Base-by-base conservation (phyloP, 441 rosid species). In the Arabidopsis lyrata region DNA sequence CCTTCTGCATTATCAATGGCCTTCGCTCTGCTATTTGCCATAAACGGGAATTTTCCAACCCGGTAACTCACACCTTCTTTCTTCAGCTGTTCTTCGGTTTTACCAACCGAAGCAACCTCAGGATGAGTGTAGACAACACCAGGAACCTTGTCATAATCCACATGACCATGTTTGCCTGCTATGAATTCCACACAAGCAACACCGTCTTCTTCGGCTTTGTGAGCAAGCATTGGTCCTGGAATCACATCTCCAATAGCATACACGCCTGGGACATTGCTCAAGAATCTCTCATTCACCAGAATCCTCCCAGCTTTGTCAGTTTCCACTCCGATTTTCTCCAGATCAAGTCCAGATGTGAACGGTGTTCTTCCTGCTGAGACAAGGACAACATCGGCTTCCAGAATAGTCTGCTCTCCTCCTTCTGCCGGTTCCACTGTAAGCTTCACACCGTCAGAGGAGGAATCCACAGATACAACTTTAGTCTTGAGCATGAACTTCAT, bases 221-320 rank as follows among this genome's bases (percentile, higher is more conserved):
- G 99, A 35, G 99, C 99, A 48, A 95, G 73, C 99, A 95, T 93
- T 6, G 99, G 99, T 62, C 99, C 98, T n/a, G 98, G 98, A 81
- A 95, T 92, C 61, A 91, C 99, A 84, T 93, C 99, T 24, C 98
- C 99, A 39, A 95, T 95, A 1, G 97, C 98, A 74, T 70, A 84
- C 29, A 95, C 96, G 54, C 98, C 90, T 1, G 95, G 74, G 10
- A 91, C 96, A 71, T 93, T 93, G n/a, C 96, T 82, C 52, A 77
- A 81, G 76, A 95, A 95, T 80, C 86, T 86, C 58, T 90, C 95
- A 62, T 92, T 83, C 39, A 95, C 99, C 49, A 83, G 77, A 72
- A 95, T 86, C 31, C 98, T 82, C 74, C 99, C 99, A 0, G 8
- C 62, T 83, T 90, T 95, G 45, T 95, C 98, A 5, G 88, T 95